Percentiles rank a stretch among this genome's conserved stretches.
Conservation (phyloP, 2,329 filamentous ascomycete species). For the Xylariaceae sp. region DNA sequence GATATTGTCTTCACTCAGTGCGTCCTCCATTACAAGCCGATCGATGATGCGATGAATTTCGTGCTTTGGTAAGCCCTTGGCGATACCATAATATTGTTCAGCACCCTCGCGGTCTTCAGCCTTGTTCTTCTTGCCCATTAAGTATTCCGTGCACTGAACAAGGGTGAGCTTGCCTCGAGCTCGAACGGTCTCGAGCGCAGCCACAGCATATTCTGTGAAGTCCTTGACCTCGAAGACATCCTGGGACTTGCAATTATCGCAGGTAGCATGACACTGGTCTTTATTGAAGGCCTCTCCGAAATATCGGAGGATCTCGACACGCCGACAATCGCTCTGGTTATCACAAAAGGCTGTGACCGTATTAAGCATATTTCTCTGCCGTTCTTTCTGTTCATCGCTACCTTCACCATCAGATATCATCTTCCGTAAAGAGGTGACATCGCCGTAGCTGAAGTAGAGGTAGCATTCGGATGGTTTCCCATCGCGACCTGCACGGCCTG, state of each 20-base stretch:
- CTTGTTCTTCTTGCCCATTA: slow-evolving; percentile 65
- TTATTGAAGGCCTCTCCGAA: slow-evolving; percentile 81
- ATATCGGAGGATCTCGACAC: slow-evolving; percentile 85
- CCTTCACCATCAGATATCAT: slow-evolving; percentile 84
- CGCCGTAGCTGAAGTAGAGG: slow-evolving; percentile 79
- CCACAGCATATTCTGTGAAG: slow-evolving; percentile 69
- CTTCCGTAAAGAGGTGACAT: slow-evolving; percentile 67
- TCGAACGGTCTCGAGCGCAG: slow-evolving; percentile 65
- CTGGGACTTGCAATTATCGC: slow-evolving; percentile 84
- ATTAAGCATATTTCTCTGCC: slow-evolving; percentile 80
- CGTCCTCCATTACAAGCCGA: slow-evolving; percentile 67
- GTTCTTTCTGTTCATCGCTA: slow-evolving; percentile 71
- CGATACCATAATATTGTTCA: slow-evolving; percentile 62
- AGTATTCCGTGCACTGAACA: slow-evolving; percentile 77
- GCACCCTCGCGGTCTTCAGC: slow-evolving; percentile 46
- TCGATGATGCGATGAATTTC: slow-evolving; percentile 84
- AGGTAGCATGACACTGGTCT: slow-evolving; percentile 67
- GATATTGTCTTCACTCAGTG: slow-evolving; percentile 66
- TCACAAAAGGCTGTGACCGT: slow-evolving; percentile 85
- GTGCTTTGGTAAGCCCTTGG: slow-evolving; percentile 64
- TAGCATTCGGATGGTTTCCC: slow-evolving; percentile 84
- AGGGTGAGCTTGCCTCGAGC: slow-evolving; percentile 63
- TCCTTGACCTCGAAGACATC: slow-evolving; percentile 69
- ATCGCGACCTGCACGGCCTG: slow-evolving; percentile 88
- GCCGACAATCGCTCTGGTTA: slow-evolving; percentile 80